These are phyloP conservation scores for Xerocomus spinulosus DNA, from an alignment of 768 basidiomycete genomes.

Conservation along the genomic window DNA sequence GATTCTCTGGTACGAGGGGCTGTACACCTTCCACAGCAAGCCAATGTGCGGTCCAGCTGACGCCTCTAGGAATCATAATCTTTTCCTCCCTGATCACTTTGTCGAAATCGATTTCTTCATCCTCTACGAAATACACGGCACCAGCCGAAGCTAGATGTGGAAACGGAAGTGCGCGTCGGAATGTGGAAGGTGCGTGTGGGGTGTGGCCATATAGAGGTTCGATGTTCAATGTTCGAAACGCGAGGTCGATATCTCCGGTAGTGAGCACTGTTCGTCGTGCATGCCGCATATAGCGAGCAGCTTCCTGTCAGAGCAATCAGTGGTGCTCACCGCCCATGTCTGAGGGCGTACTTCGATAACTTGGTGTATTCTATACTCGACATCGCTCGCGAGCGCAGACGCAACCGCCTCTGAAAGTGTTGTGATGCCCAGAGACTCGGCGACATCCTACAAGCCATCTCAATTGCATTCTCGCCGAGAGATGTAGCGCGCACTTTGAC, in stretches of 20 bases:
- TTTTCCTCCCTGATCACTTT: slow-evolving; percentile 84
- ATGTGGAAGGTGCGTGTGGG: slow-evolving; percentile 30
- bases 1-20: slow-evolving; percentile 94
- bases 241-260: slow-evolving; percentile 89
- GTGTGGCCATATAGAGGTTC: slow-evolving; percentile 82
- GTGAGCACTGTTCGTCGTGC: slow-evolving; percentile 86
- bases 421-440: slow-evolving; percentile 78
- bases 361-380: slow-evolving; percentile 94
- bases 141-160: slow-evolving; percentile 47
- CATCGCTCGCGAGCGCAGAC: slow-evolving; percentile 86
- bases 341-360: slow-evolving; percentile 70
- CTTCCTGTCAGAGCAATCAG: slow-evolving; percentile 49
- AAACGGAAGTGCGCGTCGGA: slow-evolving; percentile 45
- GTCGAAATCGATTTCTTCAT: slow-evolving; percentile 97
- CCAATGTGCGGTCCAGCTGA: slow-evolving; percentile 95
- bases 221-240: slow-evolving; percentile 90
- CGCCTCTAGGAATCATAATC: slow-evolving; percentile 72
- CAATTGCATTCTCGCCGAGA: slow-evolving; percentile 7
- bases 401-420: slow-evolving; percentile 75
- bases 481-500: slow-evolving; percentile 46
- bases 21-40: slow-evolving; percentile 97
- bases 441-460: slow-evolving; percentile 64
- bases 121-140: slow-evolving; percentile 88
- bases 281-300: slow-evolving; percentile 95
- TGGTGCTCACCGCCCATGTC: not conserved